Evolutionary conservation across 1,139 yeast species (phyloP).

Genomic region (Taiozyma sp.): DNA sequence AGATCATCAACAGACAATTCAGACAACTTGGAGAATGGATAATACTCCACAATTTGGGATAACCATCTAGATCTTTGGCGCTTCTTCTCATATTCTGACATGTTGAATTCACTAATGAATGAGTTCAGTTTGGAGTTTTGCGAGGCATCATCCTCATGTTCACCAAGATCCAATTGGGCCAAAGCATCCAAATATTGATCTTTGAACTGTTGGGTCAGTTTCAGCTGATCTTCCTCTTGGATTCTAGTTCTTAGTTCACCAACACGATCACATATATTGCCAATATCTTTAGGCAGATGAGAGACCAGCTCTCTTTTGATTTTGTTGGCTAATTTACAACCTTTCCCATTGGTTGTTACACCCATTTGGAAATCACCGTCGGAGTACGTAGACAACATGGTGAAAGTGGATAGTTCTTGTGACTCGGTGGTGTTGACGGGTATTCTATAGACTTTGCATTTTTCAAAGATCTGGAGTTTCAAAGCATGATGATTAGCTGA

Average conservation of each 20-base stretch:
- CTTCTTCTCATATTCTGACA: slow-evolving; percentile 46
- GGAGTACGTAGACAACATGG: slow-evolving; percentile 63
- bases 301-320: slow-evolving; percentile 69
- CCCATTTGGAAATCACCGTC: slow-evolving; percentile 81
- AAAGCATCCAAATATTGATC: slow-evolving; percentile 17
- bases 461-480: slow-evolving; percentile 37
- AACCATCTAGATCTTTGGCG: slow-evolving; percentile 75
- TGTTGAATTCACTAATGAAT: slow-evolving; percentile 55
- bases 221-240: slow-evolving; percentile 45
- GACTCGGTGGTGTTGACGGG: slow-evolving; percentile 80
- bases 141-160: slow-evolving; percentile 69
- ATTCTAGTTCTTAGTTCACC: slow-evolving; percentile 59
- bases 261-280: slow-evolving; percentile 59
- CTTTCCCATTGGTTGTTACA: slow-evolving; percentile 82
- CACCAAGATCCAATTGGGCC: slow-evolving; percentile 31
- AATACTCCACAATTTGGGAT: slow-evolving; percentile 86
- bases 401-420: slow-evolving; percentile 68
- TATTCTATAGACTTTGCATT: slow-evolving; percentile 58
- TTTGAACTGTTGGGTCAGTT: slow-evolving; percentile 13
- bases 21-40: slow-evolving; percentile 65
- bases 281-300: slow-evolving; percentile 64
- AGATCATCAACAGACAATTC: slow-evolving; percentile 53
- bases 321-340: slow-evolving; percentile 80
- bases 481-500: slow-evolving; percentile 27
- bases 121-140: slow-evolving; percentile 53